phyloP scores from a whole-genome alignment of 2,329 filamentous ascomycete species.

The Colletotrichum destructivum region DNA sequence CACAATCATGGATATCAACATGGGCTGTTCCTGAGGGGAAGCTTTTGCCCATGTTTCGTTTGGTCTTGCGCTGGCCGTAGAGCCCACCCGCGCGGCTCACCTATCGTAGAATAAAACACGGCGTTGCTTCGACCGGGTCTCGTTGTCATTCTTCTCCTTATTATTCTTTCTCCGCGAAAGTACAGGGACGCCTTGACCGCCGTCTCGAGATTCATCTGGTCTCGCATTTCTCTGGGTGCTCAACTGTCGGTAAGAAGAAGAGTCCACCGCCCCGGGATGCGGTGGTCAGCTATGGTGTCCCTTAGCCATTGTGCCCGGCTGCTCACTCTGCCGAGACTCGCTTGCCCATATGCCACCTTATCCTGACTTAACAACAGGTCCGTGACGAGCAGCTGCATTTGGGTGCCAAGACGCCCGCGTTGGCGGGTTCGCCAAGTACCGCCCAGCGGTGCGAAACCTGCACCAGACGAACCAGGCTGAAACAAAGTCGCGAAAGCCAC shows the following conservation, averaged over 20 bases:
- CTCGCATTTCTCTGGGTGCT: background rate
- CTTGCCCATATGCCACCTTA: background rate
- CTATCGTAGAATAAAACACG: slow-evolving; percentile 14
- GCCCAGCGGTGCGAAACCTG: slow-evolving; percentile 28
- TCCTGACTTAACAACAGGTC: background rate
- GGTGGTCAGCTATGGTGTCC: background rate
- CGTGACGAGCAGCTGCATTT: background rate
- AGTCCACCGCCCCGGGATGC: background rate
- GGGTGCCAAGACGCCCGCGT: slow-evolving; percentile 29
- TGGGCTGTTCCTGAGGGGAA: slow-evolving; percentile 24
- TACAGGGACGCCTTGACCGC: slow-evolving; percentile 7
- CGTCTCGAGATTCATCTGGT: slow-evolving; percentile 6
- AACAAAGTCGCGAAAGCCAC: slow-evolving; percentile 15
- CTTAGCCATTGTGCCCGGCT: slow-evolving; percentile 15
- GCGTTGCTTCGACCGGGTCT: slow-evolving; percentile 1
- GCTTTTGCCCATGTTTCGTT: slow-evolving; percentile 42
- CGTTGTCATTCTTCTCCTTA: slow-evolving; percentile 3
- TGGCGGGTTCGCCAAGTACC: slow-evolving; percentile 31
- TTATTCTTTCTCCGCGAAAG: background rate
- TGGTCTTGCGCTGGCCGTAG: background rate
- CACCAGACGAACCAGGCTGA: slow-evolving; percentile 39
- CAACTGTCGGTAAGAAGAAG: slow-evolving; percentile 3
- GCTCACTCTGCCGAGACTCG: slow-evolving; percentile 24
- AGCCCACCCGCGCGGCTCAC: background rate
- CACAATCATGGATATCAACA: slow-evolving; percentile 14